Evolutionary conservation across 208 protist genomes (phyloP), one percentile per base, ranked within the genome.

Genomic region (Herpetomonas tarakana): DNA sequence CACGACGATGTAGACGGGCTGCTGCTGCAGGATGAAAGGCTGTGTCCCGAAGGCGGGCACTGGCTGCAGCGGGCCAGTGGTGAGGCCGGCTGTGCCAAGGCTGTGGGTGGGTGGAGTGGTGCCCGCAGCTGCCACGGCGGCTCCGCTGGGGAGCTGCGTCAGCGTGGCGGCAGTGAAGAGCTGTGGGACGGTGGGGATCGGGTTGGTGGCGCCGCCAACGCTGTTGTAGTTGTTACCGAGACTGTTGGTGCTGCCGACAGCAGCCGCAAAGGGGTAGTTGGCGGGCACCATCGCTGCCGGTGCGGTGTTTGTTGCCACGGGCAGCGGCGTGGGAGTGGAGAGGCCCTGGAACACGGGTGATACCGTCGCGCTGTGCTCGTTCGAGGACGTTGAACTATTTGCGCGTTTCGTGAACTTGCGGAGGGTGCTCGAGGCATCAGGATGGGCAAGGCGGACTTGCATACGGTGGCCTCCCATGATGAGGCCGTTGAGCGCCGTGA

Each of bases 361-460:
- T 7, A 22, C 44, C 3, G 44, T 22, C 11, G 44, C 19, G 44
- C 44, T 49, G 16, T 49, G 44, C 44, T 49, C 44, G 11, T 11
- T 24, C 11, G 44, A 49, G 4, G 44, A 12, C 16, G 44, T 4
- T 18, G 44, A 24, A 18, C 44, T 49, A 18, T 4, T 24, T 18
- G 44, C 3, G 44, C 44, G 44, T 18, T 49, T 49, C 11, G 44
- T 4, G 19, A 49, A 49, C 44, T 49, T 49, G 19, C 44, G 44
- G 44, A 49, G 44, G 9, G 44, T 49, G 44, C 44, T 49, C 16
- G 44, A 49, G 47, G 81, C 81, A 11, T 58, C 58, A 6, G 55
- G 50, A 49, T 76, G 74, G 24, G 81, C 80, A 44, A 62, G 81
- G 22, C 84, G 81, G 28, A 87, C 81, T 49, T 88, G 84, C 38